Conservation (phyloP, 208 protist genomes). For the Leishmania turanica region DNA sequence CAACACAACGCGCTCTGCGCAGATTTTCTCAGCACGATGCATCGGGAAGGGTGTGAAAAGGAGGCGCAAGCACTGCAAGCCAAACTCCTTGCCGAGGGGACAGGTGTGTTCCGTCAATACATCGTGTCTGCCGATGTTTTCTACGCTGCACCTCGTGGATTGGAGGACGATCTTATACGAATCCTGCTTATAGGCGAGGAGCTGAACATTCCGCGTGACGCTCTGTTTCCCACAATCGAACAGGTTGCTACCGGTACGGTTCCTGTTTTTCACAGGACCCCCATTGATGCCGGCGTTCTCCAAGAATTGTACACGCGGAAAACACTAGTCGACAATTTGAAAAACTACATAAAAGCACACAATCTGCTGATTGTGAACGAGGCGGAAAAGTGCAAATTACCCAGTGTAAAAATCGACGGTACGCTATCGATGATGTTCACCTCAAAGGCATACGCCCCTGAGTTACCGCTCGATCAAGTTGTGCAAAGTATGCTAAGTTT, state of each 20-base stretch:
- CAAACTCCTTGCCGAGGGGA: conserved; percentile 33
- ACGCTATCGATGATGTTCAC: conserved; percentile 32
- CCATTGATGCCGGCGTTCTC: conserved; percentile 19
- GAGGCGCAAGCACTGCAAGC: conserved; percentile 40
- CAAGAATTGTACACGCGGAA: conserved; percentile 48
- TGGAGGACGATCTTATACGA: conserved; percentile 26
- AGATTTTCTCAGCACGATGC: conserved; percentile 45
- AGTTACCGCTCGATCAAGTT: conserved; percentile 44
- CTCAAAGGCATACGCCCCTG: conserved; percentile 12
- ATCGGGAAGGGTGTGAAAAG: conserved; percentile 43
- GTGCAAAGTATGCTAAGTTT: conserved; percentile 36
- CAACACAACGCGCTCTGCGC: conserved; percentile 39
- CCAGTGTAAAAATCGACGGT: conserved; percentile 47
- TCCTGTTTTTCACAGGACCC: conserved; percentile 3
- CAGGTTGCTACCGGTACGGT: conserved; percentile 18
- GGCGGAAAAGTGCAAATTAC: conserved; percentile 23
- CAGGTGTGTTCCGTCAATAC: conserved; percentile 42
- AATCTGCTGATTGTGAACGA: conserved; percentile 33
- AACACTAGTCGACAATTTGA: conserved; percentile 47
- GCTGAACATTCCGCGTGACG: conserved; percentile 12
- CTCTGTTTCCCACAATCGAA: conserved; percentile 23
- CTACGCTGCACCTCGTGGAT: conserved; percentile 16
- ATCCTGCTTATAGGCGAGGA: conserved; percentile 25
- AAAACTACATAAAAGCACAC: conserved; percentile 49
- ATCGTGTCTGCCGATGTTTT: conserved; percentile 43